Conservation (phyloP, 495 filamentous ascomycete genomes). For the Saxophila tyrrhenica region DNA sequence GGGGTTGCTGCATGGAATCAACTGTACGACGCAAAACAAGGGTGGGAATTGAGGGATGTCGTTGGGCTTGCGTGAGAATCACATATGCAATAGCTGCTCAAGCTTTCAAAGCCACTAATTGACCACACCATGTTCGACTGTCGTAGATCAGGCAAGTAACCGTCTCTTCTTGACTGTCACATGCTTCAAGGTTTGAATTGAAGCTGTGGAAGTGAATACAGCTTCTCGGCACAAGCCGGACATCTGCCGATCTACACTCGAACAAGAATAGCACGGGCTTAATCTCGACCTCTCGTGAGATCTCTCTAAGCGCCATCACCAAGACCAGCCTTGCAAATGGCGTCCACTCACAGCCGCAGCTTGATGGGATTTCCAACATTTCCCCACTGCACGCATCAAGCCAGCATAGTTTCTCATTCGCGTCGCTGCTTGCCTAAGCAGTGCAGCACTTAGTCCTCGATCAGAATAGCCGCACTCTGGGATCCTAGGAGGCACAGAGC, state of each 20-base stretch:
- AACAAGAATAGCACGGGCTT: background rate
- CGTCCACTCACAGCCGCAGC: background rate
- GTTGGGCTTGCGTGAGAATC: too few relatives aligned
- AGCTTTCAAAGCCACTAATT: too few relatives aligned
- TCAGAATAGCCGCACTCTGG: background rate
- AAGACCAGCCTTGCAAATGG: background rate
- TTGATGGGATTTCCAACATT: background rate
- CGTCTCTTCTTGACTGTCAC: too few relatives aligned
- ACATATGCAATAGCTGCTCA: too few relatives aligned
- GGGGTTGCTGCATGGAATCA: slow-evolving; percentile 13
- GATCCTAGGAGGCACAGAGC: background rate
- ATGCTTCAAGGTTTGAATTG: too few relatives aligned
- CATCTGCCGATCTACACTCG: background rate
- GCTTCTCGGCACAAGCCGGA: background rate
- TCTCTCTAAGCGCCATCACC: background rate
- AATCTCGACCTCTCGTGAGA: background rate
- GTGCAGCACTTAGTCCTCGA: background rate
- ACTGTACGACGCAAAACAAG: slow-evolving; percentile 19
- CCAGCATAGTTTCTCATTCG: background rate
- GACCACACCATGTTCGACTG: too few relatives aligned
- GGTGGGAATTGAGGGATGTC: slow-evolving; percentile 18
- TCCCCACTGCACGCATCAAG: background rate
- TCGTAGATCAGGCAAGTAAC: too few relatives aligned
- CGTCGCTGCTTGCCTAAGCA: background rate
- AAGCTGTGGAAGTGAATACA: too few relatives aligned